Conservation (phyloP, 2,329 filamentous ascomycete genomes). For the Penicillium sp. region DNA sequence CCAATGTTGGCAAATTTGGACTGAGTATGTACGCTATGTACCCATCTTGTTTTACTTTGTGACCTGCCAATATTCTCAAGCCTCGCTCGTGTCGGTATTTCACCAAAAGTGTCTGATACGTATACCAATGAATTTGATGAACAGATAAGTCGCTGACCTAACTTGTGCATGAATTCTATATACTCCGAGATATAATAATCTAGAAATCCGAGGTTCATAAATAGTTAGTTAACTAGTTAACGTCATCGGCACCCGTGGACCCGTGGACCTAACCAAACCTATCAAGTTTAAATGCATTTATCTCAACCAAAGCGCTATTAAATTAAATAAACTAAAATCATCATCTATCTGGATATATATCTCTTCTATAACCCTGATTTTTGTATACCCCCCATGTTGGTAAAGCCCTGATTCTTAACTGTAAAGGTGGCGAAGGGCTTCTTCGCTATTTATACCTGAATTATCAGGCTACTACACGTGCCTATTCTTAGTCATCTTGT, state of each 20-base stretch:
- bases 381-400: no score
- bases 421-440: no score
- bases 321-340: no score
- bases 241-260: no score
- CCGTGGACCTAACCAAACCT: no score
- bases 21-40: not conserved
- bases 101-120: not conserved
- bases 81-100: not conserved
- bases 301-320: no score
- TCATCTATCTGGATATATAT: no score
- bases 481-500: not conserved
- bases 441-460: not conserved
- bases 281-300: no score
- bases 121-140: constrained; percentile 1
- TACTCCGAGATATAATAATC: no score
- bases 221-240: no score
- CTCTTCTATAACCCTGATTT: no score
- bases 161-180: not conserved
- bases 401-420: no score
- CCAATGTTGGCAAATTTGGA: not conserved
- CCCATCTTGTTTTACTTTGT: not conserved
- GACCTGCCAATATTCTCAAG: not conserved
- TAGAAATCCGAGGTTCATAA: not conserved
- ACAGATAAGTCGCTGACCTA: not conserved
- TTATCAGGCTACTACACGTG: not conserved